Base-by-base conservation (phyloP, 306 rosid genomes). In the Ormosia semicastrata region DNA sequence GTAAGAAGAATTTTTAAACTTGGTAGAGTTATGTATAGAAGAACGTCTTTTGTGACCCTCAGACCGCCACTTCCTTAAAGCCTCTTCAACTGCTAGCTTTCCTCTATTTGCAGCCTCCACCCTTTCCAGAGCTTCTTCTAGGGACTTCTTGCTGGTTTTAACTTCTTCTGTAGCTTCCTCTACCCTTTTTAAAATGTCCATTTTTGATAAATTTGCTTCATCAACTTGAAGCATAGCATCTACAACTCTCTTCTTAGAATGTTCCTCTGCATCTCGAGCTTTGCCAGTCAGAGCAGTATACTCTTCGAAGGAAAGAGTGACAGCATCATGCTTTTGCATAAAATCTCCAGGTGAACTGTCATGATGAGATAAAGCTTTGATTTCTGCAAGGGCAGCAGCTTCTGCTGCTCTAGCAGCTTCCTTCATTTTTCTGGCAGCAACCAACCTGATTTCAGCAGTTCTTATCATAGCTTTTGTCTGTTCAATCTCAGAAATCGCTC, bases 391-490 rank as follows among this genome's bases (percentile, higher is more conserved):
- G 2, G 97, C 93, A 49, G 88, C 84, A 12, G 93, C 91, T 85
- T 95, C 98, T 4, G 94, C 97, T 2, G 98, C 99, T 77, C 92
- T 85, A 24, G 99, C 93, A 47, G 99, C 99, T 74, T 91, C 97
- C 89, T 93, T 95, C 93, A 95, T 92, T 85, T 93, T 95, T 37
- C 92, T 84, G 1, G 98, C 98, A 9, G 99, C 99, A 85, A 92
- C 85, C 81, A 95, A 71, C 84, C 95, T 85, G 76, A 90, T 82
- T 79, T 93, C 97, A 8, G 98, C 91, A 2, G 97, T 95, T 87
- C 65, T 90, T 68, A 93, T 88, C 92, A 81, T 91, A 36, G 85
- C 46, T 73, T 89, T 92, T 1, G 95, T 95, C 82, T 84, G 87
- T 79, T 95, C 92, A 85, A 95, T 95, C 92, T 92, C 94, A 6